Evolutionary conservation across 2,329 filamentous ascomycete genomes (phyloP), one percentile per base, ranked within the genome.

Genomic region (Sporothrix inflata): DNA sequence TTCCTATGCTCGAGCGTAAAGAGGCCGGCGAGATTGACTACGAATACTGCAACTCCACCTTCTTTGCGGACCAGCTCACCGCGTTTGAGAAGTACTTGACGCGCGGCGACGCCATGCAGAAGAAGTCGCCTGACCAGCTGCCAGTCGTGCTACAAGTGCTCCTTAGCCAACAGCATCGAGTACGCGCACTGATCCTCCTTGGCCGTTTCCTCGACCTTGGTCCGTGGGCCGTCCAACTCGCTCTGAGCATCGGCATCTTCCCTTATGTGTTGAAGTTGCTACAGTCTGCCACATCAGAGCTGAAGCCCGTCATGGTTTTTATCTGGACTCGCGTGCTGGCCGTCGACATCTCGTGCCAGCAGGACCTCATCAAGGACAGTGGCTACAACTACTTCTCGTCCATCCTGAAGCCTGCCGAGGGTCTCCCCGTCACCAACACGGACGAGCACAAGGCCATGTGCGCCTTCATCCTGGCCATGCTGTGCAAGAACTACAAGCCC

Each of bases 371-470:
- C 77, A 98, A 98, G 82, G 96, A 99, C 79, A 97, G 94, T 77
- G 96, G 96, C 7, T 98, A 97, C 79, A 93, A 94, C 78, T 99
- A 99, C 82, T 99, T 99, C 80, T 94, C 96, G 69, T 91, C 91
- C 74, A 97, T 98, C 70, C 87, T 98, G 75, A 95, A 94, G 78
- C 94, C 94, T 1, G 88, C 89, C 11, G 94, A 94, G 75, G 89
- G 89, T 1, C 91, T 98, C 67, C 94, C 94, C 0, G 92, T 97
- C 27, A 90, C 92, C 45, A 97, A 98, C 79, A 91, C 91, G 71
- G 93, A 94, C 76, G 96, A 98, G 82, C 96, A 99, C 84, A 94
- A 97, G 78, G 96, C 96, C 57, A 99, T 99, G 96, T 98, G 96
- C 80, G 94, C 96, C 1, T 99, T 99, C 79, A 97, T 99, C 74